Conservation (phyloP, 148 eudicot genomes). For the Polygonum aviculare region DNA sequence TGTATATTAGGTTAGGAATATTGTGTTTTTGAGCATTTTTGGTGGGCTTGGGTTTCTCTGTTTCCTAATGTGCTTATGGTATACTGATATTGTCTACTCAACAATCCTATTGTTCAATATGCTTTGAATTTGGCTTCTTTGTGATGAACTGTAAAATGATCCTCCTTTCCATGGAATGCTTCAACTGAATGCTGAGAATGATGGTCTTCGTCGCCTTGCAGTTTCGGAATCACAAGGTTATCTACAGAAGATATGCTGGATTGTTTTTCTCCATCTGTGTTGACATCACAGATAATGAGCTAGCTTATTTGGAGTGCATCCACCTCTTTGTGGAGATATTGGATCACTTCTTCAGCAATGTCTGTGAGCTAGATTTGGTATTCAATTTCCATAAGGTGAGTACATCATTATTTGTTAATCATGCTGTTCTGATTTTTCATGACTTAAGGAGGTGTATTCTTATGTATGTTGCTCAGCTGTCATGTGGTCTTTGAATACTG, state of each 20-base stretch:
- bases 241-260: constrained; percentile 95
- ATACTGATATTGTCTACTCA: neutral
- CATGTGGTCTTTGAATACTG: neutral
- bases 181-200: neutral
- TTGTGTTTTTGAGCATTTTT: too few species aligned
- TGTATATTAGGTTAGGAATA: too few species aligned
- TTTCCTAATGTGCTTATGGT: too few species aligned
- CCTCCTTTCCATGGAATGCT: neutral
- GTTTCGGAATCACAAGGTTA: constrained; percentile 93
- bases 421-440: neutral
- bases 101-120: neutral
- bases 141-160: neutral
- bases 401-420: neutral
- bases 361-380: constrained; percentile 93
- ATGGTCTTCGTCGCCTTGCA: constrained; percentile 26
- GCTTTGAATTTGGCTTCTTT: neutral
- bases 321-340: constrained; percentile 97
- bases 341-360: constrained; percentile 99
- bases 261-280: constrained; percentile 90
- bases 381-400: constrained; percentile 68
- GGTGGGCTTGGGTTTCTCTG: too few species aligned
- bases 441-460: neutral
- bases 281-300: constrained; percentile 93
- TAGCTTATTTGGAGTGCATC: constrained; percentile 86
- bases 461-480: neutral